Base-by-base conservation (phyloP, 306 rosid species). In the Vigna nakashimae region DNA sequence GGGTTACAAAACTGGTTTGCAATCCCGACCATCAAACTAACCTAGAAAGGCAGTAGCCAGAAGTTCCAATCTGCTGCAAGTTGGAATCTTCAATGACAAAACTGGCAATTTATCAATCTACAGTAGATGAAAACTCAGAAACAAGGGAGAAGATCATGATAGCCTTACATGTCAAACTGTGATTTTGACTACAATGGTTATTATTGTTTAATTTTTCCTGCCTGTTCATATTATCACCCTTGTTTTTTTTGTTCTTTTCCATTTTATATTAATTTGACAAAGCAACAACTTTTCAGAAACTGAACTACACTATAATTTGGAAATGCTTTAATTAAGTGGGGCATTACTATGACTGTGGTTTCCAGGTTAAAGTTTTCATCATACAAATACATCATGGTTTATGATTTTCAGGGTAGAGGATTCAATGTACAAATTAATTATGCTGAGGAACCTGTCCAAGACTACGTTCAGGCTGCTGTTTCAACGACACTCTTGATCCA, bases 381-480 rank as follows among this genome's bases (percentile, higher is more conserved):
- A 83, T 89, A 56, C 87, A 86, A 76, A 63, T 59, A 72, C 67
- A 63, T 8, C 38, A 13, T 80, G 58, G 74, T 57, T 63, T 83
- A 24, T 76, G 56, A 67, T 75, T 86, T 89, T 56, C 88, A 93
- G 98, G 98, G 98, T 72, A 90, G 98, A 80, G 92, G 97, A 77
- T 94, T 92, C 85, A 88, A 82, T 85, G 98, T 94, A 58, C 88
- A 94, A 80, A 88, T 92, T 66, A 90, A 88, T 88, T 94, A 83
- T 77, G 71, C 80, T 5, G 97, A 94, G 91, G 97, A 94, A 84
- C 92, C 98, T 63, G 92, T 87, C 36, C 82, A 92, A 13, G 90
- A 94, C 77, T 94, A 94, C 87, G 85, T 94, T 79, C 96, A 77
- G 79, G 85, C 92, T 65, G 85, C 84, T 80, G 97, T 92, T 81